A percentile compares a stretch with the other conserved stretches of the same genome.
These are phyloP conservation scores for Micractinium conductrix DNA, from an alignment of 139 green algal genomes.

Conservation along the genomic window DNA sequence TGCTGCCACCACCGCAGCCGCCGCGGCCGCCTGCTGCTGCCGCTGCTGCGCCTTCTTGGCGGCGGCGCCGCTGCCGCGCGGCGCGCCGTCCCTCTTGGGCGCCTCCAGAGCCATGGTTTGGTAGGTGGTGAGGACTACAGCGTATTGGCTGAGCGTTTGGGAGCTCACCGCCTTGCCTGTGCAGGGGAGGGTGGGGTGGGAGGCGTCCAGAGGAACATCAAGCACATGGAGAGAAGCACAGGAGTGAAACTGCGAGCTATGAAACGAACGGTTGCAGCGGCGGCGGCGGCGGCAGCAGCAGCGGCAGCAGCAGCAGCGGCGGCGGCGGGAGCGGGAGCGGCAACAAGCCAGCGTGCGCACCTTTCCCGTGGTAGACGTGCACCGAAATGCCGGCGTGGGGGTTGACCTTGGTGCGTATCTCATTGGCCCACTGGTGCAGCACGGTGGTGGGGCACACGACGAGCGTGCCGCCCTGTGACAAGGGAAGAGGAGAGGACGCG, in stretches of 20 bases:
- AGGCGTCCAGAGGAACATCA: too few species aligned
- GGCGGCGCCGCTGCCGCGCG: too few species aligned
- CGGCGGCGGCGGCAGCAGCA: background rate
- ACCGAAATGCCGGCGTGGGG: slow-evolving; percentile 47
- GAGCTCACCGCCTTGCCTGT: slow-evolving; percentile 49
- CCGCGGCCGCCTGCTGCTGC: background rate
- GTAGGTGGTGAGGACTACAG: slow-evolving; percentile 93
- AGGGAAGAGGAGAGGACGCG: too few species aligned
- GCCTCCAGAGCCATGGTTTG: slow-evolving; percentile 71
- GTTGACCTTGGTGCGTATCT: slow-evolving; percentile 53
- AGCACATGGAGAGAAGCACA: too few species aligned
- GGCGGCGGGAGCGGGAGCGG: background rate
- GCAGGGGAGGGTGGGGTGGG: too few species aligned
- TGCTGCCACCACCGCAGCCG: background rate
- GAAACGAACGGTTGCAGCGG: too few species aligned
- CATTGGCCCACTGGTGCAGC: slow-evolving; percentile 87
- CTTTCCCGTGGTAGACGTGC: slow-evolving; percentile 85
- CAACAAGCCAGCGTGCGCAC: slow-evolving; percentile 3
- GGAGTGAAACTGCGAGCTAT: background rate
- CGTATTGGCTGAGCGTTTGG: slow-evolving; percentile 59
- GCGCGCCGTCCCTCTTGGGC: slow-evolving; percentile 26
- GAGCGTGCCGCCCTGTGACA: slow-evolving; percentile 31
- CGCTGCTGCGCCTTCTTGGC: slow-evolving; percentile 5
- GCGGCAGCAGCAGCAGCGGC: background rate
- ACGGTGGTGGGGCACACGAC: slow-evolving; percentile 57